Conservation (phyloP, 2,329 filamentous ascomycete species). For the Aspergillus ibericus region DNA sequence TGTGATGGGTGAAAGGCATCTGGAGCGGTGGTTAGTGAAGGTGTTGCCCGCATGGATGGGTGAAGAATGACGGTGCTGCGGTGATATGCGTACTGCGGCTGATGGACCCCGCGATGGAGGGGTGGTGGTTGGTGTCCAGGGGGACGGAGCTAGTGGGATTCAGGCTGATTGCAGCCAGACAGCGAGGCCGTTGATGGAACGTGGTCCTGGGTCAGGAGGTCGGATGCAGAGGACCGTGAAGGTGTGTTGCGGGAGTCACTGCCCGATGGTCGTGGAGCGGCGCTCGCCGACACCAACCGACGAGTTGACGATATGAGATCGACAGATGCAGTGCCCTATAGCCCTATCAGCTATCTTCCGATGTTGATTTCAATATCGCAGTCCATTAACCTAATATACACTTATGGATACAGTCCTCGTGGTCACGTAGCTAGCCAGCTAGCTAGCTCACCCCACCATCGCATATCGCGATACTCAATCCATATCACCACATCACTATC, state of each 20-base stretch:
- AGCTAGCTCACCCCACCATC: background rate
- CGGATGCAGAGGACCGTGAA: background rate
- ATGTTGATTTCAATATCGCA: background rate
- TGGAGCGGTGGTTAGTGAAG: background rate
- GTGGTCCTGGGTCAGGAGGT: background rate
- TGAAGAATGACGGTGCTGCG: background rate
- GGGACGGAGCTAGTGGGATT: background rate
- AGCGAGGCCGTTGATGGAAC: background rate
- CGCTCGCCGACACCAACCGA: background rate
- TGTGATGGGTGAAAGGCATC: slow-evolving; percentile 98
- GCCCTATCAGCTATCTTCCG: background rate
- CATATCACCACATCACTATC: too few relatives aligned
- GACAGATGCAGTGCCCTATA: too few relatives aligned
- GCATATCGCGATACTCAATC: too few relatives aligned
- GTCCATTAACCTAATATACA: background rate
- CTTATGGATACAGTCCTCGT: background rate
- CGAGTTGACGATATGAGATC: background rate
- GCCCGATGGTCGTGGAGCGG: background rate
- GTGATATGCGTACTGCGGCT: slow-evolving; percentile 6
- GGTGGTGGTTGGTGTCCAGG: background rate
- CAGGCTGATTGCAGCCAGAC: background rate
- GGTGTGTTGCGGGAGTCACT: background rate
- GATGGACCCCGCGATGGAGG: slow-evolving; percentile 2
- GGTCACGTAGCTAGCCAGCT: background rate
- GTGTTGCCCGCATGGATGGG: background rate